phyloP scores from a whole-genome alignment of 768 basidiomycete species.

The Hypsizygus marmoreus region DNA sequence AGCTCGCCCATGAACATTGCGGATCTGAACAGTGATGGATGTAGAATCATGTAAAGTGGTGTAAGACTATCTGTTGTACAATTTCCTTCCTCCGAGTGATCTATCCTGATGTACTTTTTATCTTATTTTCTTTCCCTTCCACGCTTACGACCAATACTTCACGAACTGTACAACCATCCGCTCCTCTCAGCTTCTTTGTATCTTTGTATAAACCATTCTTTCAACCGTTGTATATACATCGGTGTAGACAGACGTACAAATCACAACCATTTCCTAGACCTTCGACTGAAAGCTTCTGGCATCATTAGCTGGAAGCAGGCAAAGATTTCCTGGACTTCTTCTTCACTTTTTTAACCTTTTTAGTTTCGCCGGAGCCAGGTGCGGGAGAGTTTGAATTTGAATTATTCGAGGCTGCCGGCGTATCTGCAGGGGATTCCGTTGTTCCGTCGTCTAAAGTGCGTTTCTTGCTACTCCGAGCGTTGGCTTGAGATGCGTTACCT shows the following conservation, averaged over 20 bases:
- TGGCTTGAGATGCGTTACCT: neutral
- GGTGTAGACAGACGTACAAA: neutral
- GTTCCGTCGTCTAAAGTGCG: constrained; percentile 5
- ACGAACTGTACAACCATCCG: constrained; percentile 7
- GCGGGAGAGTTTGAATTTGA: constrained; percentile 2
- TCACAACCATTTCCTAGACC: neutral
- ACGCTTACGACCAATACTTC: constrained; percentile 1
- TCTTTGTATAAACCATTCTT: constrained; percentile 12
- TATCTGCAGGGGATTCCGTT: constrained; percentile 8
- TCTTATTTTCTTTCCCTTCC: constrained; percentile 23
- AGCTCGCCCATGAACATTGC: constrained; percentile 50
- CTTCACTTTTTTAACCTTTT: constrained; percentile 33
- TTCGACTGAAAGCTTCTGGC: neutral
- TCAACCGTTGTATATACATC: constrained; percentile 3
- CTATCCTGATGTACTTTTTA: constrained; percentile 19
- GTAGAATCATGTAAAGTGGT: constrained; percentile 64
- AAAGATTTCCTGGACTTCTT: constrained; percentile 33
- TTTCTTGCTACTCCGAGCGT: constrained; percentile 17
- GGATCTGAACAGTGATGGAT: constrained; percentile 58
- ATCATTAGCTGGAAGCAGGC: constrained; percentile 3
- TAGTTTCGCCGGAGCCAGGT: constrained; percentile 12
- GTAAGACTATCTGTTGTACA: constrained; percentile 14
- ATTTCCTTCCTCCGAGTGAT: constrained; percentile 16
- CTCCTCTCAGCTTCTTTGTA: neutral
- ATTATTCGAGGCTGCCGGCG: constrained; percentile 4